phyloP scores from a whole-genome alignment of 192 early-diverging fungal species.

The Lunasporangiospora selenospora region DNA sequence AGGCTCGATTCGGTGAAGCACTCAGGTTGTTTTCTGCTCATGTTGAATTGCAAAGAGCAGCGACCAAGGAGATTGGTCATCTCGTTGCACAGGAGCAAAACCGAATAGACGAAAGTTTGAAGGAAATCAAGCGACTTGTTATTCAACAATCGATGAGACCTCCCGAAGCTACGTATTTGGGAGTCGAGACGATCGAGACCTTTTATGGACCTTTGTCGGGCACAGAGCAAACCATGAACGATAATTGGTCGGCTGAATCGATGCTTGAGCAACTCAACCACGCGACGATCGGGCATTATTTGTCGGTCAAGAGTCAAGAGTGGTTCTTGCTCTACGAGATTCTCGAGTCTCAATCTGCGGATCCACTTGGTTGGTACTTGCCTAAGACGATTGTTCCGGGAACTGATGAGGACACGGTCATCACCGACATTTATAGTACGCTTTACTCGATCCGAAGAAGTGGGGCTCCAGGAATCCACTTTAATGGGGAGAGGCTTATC shows the following conservation, averaged over 20 bases:
- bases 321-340: conserved; percentile 59
- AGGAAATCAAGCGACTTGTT: conserved; percentile 6
- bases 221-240: conserved; percentile 15
- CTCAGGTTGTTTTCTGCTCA: conserved; percentile 11
- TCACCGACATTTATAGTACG: conserved; percentile 70
- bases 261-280: conserved; percentile 46
- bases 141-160: conserved; percentile 32
- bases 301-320: conserved; percentile 48
- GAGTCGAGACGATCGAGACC: conserved; percentile 15
- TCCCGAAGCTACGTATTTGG: conserved; percentile 8
- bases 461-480: conserved; percentile 53
- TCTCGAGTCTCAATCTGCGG: conserved; percentile 54
- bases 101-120: neutral
- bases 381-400: conserved; percentile 19
- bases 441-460: conserved; percentile 59
- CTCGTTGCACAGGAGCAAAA: neutral
- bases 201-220: conserved; percentile 4
- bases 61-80: conserved; percentile 17
- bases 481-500: conserved; percentile 59
- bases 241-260: conserved; percentile 19
- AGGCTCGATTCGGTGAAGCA: conserved; percentile 34
- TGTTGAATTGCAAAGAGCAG: conserved; percentile 1
- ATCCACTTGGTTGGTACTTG: conserved; percentile 54
- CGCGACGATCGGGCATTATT: conserved; percentile 41
- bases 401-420: conserved; percentile 64